Evolutionary conservation across 2,329 filamentous ascomycete genomes (phyloP).

Genomic region (Clarireedia monteithiana): DNA sequence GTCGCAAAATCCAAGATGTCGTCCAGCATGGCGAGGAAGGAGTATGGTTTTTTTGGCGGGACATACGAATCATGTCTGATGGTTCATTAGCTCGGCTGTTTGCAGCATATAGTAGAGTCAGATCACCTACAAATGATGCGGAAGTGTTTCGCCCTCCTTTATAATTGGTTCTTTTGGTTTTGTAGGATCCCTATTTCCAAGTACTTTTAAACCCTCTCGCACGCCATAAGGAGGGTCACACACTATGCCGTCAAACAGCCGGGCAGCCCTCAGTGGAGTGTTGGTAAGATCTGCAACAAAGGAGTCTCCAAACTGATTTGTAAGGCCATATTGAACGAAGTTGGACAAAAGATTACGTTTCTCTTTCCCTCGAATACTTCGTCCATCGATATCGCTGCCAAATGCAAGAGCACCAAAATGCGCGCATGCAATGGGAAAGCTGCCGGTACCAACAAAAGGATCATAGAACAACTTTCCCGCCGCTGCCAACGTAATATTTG

Average conservation of each 20-base stretch:
- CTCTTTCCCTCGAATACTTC: constrained; percentile 68
- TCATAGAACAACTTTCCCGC: constrained; percentile 88
- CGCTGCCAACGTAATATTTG: constrained; percentile 77
- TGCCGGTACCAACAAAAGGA: constrained; percentile 91
- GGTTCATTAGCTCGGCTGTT: constrained; percentile 5
- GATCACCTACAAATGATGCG: constrained; percentile 55
- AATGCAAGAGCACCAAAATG: constrained; percentile 80
- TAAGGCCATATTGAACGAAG: constrained; percentile 74
- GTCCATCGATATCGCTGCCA: constrained; percentile 89
- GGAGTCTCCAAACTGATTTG: constrained; percentile 60
- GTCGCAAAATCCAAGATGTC: constrained; percentile 82
- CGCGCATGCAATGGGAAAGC: constrained; percentile 82
- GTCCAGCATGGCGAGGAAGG: constrained; percentile 81
- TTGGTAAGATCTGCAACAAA: constrained; percentile 88
- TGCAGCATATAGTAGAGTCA: background rate
- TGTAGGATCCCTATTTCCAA: constrained; percentile 65
- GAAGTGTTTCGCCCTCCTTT: constrained; percentile 51
- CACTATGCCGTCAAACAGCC: constrained; percentile 78
- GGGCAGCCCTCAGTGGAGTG: constrained; percentile 56
- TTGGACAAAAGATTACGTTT: constrained; percentile 54
- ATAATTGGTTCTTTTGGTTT: constrained; percentile 51
- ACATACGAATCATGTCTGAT: constrained; percentile 58
- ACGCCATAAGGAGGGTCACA: constrained; percentile 97
- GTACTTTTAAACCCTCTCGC: constrained; percentile 79
- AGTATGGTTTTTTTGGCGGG: constrained; percentile 85